These are phyloP conservation scores for Aspergillus fijiensis DNA, from an alignment of 2,329 filamentous ascomycete genomes.

Conservation along the genomic window DNA sequence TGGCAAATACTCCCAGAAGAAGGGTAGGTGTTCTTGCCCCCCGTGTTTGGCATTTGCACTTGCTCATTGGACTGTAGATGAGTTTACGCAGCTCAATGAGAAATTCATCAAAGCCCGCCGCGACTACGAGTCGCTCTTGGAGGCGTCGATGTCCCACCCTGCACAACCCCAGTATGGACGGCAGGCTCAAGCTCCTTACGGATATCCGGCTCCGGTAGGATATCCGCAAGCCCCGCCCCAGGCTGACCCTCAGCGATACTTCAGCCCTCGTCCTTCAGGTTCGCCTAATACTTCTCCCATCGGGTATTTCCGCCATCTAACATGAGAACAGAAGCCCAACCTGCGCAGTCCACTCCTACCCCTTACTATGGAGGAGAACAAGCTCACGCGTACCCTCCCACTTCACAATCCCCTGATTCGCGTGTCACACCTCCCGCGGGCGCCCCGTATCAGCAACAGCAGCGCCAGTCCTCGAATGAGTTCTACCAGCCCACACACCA, in stretches of 20 bases:
- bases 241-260: constrained; percentile 68
- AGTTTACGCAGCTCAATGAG: constrained; percentile 97
- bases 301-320: constrained; percentile 20
- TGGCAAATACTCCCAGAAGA: constrained; percentile 98
- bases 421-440: constrained; percentile 37
- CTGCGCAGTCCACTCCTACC: constrained; percentile 49
- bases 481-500: constrained; percentile 48
- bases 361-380: constrained; percentile 66
- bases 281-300: constrained; percentile 10
- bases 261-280: constrained; percentile 56
- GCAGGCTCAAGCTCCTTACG: constrained; percentile 40
- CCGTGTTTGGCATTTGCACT: neutral
- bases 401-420: constrained; percentile 42
- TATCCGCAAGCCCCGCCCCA: constrained; percentile 41
- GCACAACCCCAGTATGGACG: constrained; percentile 75
- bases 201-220: constrained; percentile 34
- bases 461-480: constrained; percentile 53
- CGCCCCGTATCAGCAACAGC: constrained; percentile 36
- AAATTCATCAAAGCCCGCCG: constrained; percentile 98
- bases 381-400: constrained; percentile 41
- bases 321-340: constrained; percentile 26
- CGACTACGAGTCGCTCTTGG: constrained; percentile 93
- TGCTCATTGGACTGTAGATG: constrained; percentile 59
- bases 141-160: constrained; percentile 95
- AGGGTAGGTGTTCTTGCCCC: constrained; percentile 61